These are phyloP conservation scores for Fusarium sororula DNA, from an alignment of 2,329 filamentous ascomycete species.

Conservation along the genomic window DNA sequence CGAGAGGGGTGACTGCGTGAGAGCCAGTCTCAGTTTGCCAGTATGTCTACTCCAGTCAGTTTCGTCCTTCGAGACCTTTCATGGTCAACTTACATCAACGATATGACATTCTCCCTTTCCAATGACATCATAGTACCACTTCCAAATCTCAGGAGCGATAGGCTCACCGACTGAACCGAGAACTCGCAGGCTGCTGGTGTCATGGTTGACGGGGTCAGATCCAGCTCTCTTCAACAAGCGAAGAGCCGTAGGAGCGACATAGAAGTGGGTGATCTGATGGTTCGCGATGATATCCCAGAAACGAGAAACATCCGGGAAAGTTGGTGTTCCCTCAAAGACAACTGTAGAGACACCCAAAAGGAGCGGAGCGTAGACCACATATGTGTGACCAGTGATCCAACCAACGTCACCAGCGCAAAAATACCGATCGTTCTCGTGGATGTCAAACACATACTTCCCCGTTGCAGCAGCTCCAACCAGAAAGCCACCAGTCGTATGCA, in stretches of 20 bases:
- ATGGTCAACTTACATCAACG: slow-evolving; percentile 74
- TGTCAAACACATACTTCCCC: slow-evolving; percentile 96
- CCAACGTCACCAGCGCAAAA: slow-evolving; percentile 96
- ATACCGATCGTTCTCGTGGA: slow-evolving; percentile 86
- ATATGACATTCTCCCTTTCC: slow-evolving; percentile 90
- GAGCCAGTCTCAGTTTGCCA: slow-evolving; percentile 98
- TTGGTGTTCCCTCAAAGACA: slow-evolving; percentile 93
- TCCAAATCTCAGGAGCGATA: slow-evolving; percentile 97
- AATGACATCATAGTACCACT: slow-evolving; percentile 94
- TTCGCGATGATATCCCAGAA: slow-evolving; percentile 97
- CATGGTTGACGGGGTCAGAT: slow-evolving; percentile 76
- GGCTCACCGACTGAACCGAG: slow-evolving; percentile 93
- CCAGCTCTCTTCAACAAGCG: slow-evolving; percentile 90
- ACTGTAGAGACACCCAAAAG: slow-evolving; percentile 89
- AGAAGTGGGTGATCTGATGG: slow-evolving; percentile 92
- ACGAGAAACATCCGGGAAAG: slow-evolving; percentile 90
- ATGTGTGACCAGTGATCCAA: slow-evolving; percentile 97
- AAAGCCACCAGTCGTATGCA: slow-evolving; percentile 94
- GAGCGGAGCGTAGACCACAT: slow-evolving; percentile 92
- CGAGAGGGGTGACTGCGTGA: slow-evolving; percentile 89
- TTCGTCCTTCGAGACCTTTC: fast-evolving
- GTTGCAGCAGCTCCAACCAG: slow-evolving; percentile 87
- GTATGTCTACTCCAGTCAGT: slow-evolving; percentile 73
- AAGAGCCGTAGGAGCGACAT: slow-evolving; percentile 90
- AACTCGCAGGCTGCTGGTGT: slow-evolving; percentile 85